Evolutionary conservation across 169 alveolate species (phyloP), one percentile per base, ranked within the genome.

Genomic region (Fabrea salina): DNA sequence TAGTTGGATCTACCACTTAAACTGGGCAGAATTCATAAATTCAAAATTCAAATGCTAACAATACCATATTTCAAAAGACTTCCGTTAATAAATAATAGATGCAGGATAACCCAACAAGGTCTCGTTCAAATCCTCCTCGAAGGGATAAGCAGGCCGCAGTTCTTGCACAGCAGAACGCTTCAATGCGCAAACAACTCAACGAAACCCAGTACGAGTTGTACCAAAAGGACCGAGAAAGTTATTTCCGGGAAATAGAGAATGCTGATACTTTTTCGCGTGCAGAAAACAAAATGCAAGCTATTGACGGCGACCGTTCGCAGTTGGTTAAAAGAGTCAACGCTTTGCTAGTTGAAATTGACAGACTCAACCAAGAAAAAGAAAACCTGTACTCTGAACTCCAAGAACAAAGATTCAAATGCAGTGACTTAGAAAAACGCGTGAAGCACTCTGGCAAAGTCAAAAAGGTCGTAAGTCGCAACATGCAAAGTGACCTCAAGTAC

Each of bases 71-170:
- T n/a, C n/a, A n/a, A n/a, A n/a, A n/a, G n/a, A n/a, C n/a, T 47
- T 47, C 56, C 56, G 56, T 47, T 47, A 47, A 47, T 47, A n/a
- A n/a, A 47, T 47, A 47, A n/a, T 33, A 61, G 16, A 61, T 61
- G 74, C 49, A 32, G 13, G 22, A 27, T 16, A 7, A 16, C 25
- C 13, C 74, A 61, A 61, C 32, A 16, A 16, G 74, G 11, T 61
- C 74, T 27, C 32, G 25, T 35, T 61, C 74, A 27, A 61, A 61
- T 27, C 74, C 74, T 32, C 74, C 74, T 16, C 41, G 32, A n/a
- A 13, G 74, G 25, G 74, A 61, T 8, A 16, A 13, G 50, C 2
- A 27, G 25, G 27, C 43, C 13, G 11, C n/a, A 27, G n/a, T 16
- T 33, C 50, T 61, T 13, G n/a, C 74, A 47, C 74, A 61, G 39